Percentiles rank a stretch among this genome's conserved stretches.
phyloP scores from a whole-genome alignment of 768 basidiomycete species.

The Russula emetica region DNA sequence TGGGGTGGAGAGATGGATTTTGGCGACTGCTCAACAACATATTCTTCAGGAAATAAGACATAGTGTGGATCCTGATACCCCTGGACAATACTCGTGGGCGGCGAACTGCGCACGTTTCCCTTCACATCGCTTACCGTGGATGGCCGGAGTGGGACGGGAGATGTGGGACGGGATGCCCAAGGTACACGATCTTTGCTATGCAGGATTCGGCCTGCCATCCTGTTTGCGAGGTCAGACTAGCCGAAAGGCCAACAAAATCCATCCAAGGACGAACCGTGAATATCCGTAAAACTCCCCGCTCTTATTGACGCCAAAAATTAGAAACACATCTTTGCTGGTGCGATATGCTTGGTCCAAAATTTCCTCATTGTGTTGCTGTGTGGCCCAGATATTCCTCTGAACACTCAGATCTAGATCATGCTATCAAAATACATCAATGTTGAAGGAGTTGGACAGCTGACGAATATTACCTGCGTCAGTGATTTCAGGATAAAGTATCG shows the following conservation, averaged over 20 bases:
- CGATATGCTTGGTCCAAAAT: slow-evolving; percentile 90
- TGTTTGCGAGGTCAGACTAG: slow-evolving; percentile 31
- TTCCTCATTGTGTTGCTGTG: slow-evolving; percentile 88
- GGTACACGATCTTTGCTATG: slow-evolving; percentile 47
- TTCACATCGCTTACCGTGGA: background rate
- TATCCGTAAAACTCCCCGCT: slow-evolving; percentile 94
- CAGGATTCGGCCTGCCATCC: slow-evolving; percentile 67
- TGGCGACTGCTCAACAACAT: slow-evolving; percentile 46
- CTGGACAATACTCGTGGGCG: slow-evolving; percentile 3
- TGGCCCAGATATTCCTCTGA: slow-evolving; percentile 80
- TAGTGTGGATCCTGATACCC: background rate
- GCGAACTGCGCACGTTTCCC: background rate
- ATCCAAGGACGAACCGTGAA: slow-evolving; percentile 54
- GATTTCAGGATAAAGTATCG: slow-evolving; percentile 95
- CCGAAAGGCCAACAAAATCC: background rate
- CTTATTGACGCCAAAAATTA: slow-evolving; percentile 92
- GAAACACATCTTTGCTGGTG: slow-evolving; percentile 81
- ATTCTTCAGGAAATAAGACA: slow-evolving; percentile 39
- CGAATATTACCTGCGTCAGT: slow-evolving; percentile 58
- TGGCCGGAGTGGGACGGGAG: background rate
- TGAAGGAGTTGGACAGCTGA: background rate
- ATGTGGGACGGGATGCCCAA: slow-evolving; percentile 44
- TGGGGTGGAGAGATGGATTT: slow-evolving; percentile 24
- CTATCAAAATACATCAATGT: slow-evolving; percentile 37
- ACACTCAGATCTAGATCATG: slow-evolving; percentile 77